Conservation (phyloP, 164 flowering plant genomes). For the Amborella trichopoda region DNA sequence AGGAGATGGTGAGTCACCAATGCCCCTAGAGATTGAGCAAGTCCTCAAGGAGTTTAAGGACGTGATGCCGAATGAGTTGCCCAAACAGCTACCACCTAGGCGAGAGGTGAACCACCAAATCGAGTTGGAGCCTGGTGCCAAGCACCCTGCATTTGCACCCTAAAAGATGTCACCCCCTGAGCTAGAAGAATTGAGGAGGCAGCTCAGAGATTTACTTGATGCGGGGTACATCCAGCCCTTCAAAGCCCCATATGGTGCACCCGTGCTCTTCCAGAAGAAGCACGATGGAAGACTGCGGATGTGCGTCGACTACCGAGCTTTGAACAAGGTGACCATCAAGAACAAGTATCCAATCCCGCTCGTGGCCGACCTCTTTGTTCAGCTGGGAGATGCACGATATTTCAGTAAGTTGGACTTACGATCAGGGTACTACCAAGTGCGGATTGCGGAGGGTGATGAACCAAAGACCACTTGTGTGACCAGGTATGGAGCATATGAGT, state of each 20-base stretch:
- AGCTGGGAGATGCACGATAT: no score
- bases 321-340: neutral
- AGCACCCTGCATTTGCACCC: neutral
- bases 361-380: neutral
- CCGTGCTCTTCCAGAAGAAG: neutral
- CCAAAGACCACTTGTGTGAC: neutral
- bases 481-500: neutral
- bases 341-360: constrained; percentile 2
- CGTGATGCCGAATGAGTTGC: no score
- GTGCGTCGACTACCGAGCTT: constrained; percentile 1
- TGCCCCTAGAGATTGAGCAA: no score
- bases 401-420: no score
- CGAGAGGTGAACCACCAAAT: neutral
- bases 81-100: neutral
- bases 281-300: neutral
- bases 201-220: neutral
- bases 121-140: neutral
- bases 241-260: constrained; percentile 1
- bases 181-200: constrained; percentile 2
- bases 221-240: neutral
- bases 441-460: neutral
- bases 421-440: no score
- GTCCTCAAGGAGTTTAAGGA: no score
- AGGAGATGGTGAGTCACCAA: no score
- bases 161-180: neutral